Evolutionary conservation across 768 basidiomycete genomes (phyloP).

Genomic region (Russula foetens): DNA sequence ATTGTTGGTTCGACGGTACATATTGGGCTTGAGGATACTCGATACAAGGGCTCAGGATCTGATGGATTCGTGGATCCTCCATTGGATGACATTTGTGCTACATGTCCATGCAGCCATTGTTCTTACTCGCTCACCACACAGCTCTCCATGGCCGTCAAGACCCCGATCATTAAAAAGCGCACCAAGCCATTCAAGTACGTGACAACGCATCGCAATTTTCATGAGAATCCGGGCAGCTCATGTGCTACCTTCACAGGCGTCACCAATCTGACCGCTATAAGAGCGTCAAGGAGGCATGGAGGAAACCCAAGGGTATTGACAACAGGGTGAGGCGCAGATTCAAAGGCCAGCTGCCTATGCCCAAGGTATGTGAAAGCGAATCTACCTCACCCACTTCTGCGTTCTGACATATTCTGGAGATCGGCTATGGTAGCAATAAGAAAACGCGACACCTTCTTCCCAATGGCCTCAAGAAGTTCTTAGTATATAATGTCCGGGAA

Average conservation of each 20-base stretch:
- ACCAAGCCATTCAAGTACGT: slow-evolving; percentile 94
- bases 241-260: slow-evolving; percentile 46
- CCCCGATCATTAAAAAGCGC: slow-evolving; percentile 91
- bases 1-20: background rate
- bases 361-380: slow-evolving; percentile 54
- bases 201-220: background rate
- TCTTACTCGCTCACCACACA: slow-evolving; percentile 8
- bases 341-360: slow-evolving; percentile 96
- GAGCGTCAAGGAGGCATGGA: slow-evolving; percentile 96
- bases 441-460: slow-evolving; percentile 96
- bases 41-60: background rate
- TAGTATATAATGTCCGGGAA: slow-evolving; percentile 90
- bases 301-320: slow-evolving; percentile 99
- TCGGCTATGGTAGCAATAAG: slow-evolving; percentile 88
- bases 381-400: background rate
- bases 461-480: slow-evolving; percentile 91
- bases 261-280: slow-evolving; percentile 99
- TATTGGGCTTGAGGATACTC: background rate
- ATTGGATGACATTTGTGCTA: background rate
- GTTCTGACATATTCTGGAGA: slow-evolving; percentile 32
- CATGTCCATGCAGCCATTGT: background rate
- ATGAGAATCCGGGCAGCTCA: background rate
- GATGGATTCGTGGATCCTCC: slow-evolving; percentile 21
- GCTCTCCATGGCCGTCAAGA: slow-evolving; percentile 30
- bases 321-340: slow-evolving; percentile 94